These are phyloP conservation scores for Yarrowia deformans DNA, from an alignment of 805 yeast genomes.

Conservation along the genomic window DNA sequence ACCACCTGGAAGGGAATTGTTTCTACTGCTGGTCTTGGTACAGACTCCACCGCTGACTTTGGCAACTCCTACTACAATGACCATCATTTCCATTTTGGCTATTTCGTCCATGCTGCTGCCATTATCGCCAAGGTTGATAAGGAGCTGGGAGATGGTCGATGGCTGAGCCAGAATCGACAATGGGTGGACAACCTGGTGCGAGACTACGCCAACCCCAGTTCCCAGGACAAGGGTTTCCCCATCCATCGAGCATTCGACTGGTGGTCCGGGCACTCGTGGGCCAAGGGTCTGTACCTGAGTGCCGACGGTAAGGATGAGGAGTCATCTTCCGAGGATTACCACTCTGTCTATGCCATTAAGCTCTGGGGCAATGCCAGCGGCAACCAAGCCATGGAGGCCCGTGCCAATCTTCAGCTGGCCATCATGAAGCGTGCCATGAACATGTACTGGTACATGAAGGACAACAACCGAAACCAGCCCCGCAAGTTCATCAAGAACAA, in stretches of 20 bases:
- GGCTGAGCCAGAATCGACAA: constrained; percentile 57
- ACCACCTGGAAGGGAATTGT: constrained; percentile 77
- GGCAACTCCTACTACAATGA: constrained; percentile 83
- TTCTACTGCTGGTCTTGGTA: constrained; percentile 64
- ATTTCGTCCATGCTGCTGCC: constrained; percentile 83
- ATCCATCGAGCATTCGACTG: constrained; percentile 71
- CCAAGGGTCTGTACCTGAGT: constrained; percentile 67
- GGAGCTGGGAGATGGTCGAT: constrained; percentile 57
- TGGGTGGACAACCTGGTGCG: constrained; percentile 70
- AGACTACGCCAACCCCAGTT: constrained; percentile 71
- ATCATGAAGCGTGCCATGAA: constrained; percentile 63
- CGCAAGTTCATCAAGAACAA: constrained; percentile 60
- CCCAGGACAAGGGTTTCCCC: constrained; percentile 64
- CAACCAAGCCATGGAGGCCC: constrained; percentile 59
- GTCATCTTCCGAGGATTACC: constrained; percentile 73
- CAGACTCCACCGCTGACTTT: constrained; percentile 64
- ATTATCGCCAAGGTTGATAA: constrained; percentile 71
- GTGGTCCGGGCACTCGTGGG: constrained; percentile 78
- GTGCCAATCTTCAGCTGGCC: constrained; percentile 67
- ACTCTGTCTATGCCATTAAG: constrained; percentile 71
- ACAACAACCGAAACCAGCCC: constrained; percentile 62
- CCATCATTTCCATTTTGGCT: constrained; percentile 89
- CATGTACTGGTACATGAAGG: constrained; percentile 59
- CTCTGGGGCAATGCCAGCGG: constrained; percentile 69
- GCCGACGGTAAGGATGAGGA: constrained; percentile 78